Percentiles rank a stretch among this genome's conserved stretches.
phyloP scores from a whole-genome alignment of 176 grass and related monocot species.

The Thalia dealbata region DNA sequence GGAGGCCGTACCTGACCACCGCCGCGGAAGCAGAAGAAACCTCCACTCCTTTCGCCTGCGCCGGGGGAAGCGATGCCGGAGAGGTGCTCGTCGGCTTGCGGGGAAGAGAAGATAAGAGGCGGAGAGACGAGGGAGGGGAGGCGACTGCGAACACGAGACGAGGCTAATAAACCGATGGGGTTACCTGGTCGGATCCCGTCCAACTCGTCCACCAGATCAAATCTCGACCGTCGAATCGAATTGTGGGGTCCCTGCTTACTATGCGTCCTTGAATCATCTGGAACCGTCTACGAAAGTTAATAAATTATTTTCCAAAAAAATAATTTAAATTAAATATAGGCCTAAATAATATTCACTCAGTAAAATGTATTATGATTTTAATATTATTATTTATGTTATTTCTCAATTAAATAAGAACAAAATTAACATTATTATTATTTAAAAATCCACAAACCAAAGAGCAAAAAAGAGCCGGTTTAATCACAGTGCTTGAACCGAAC shows the following conservation, averaged over 20 bases:
- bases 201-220: neutral
- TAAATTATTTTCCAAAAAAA: neutral
- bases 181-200: neutral
- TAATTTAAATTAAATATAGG: neutral
- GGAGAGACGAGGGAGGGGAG: neutral
- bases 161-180: neutral
- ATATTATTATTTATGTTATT: no score
- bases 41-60: neutral
- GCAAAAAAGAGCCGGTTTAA: no score
- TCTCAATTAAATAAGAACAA: neutral
- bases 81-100: neutral
- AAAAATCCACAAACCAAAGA: no score
- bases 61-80: neutral
- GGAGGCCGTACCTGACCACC: neutral
- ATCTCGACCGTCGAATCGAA: neutral
- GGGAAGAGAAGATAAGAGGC: neutral
- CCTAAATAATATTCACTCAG: no score
- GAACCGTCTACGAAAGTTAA: neutral
- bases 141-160: neutral
- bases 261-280: neutral
- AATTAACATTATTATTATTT: no score
- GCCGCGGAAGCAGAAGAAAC: neutral
- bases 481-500: no score
- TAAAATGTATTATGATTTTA: no score
- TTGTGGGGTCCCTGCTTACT: neutral